phyloP scores from a whole-genome alignment of 805 yeast genomes.

The Cyberlindnera sargentensis region DNA sequence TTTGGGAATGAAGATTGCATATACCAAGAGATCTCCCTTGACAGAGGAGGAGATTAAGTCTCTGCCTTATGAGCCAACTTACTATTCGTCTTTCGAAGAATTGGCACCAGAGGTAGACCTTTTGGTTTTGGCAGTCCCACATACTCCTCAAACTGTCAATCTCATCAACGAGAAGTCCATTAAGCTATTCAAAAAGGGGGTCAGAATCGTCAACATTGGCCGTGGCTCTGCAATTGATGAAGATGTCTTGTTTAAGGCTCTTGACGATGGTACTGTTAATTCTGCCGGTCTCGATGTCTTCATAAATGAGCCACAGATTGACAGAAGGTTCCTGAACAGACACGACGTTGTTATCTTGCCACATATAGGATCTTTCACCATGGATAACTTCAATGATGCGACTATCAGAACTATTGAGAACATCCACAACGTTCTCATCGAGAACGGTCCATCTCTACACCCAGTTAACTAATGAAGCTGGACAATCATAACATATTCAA shows the following conservation, averaged over 20 bases:
- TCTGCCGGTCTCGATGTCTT: slow-evolving; percentile 73
- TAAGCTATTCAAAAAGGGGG: slow-evolving; percentile 40
- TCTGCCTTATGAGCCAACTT: slow-evolving; percentile 41
- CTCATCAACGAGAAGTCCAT: slow-evolving; percentile 45
- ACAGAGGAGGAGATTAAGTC: slow-evolving; percentile 26
- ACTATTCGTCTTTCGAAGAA: slow-evolving; percentile 38
- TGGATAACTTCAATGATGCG: slow-evolving; percentile 46
- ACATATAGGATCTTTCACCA: slow-evolving; percentile 65
- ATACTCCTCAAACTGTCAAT: slow-evolving; percentile 48
- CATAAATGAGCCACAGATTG: slow-evolving; percentile 53
- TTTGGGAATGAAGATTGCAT: slow-evolving; percentile 61
- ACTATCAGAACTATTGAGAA: slow-evolving; percentile 50
- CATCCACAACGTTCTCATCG: slow-evolving; percentile 20
- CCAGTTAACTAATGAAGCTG: slow-evolving; percentile 7
- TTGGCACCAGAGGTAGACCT: slow-evolving; percentile 41
- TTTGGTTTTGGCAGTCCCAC: slow-evolving; percentile 62
- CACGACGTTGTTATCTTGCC: slow-evolving; percentile 55
- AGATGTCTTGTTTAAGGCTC: slow-evolving; percentile 52
- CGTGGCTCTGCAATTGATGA: slow-evolving; percentile 67
- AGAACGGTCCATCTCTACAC: slow-evolving; percentile 12
- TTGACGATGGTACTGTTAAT: slow-evolving; percentile 50
- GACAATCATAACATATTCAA: too few relatives aligned
- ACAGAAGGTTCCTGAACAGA: slow-evolving; percentile 42
- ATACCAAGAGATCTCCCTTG: slow-evolving; percentile 48
- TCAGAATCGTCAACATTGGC: slow-evolving; percentile 67